A percentile compares a stretch with the other conserved stretches of the same genome.
phyloP scores from a whole-genome alignment of 495 filamentous ascomycete genomes.

The Daldinia caldariorum region DNA sequence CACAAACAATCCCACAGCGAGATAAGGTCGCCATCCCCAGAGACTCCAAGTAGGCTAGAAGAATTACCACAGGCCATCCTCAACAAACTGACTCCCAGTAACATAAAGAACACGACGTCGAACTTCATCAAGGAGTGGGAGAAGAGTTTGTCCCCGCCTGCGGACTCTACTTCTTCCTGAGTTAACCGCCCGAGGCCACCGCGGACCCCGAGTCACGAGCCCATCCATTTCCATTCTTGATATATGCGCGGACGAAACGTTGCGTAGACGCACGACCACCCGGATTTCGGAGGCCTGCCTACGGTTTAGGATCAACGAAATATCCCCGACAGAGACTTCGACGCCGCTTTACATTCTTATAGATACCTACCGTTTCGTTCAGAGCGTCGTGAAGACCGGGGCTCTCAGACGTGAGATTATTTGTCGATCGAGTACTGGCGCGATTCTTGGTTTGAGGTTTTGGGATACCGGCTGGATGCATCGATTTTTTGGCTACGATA shows the following conservation, averaged over 20 bases:
- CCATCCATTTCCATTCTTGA: constrained; percentile 4
- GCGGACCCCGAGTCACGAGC: constrained; percentile 1
- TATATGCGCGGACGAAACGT: constrained; percentile 1
- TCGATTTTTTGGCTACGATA: constrained; percentile 13
- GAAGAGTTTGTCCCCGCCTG: constrained; percentile 52
- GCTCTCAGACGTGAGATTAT: constrained; percentile 15
- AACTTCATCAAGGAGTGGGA: constrained; percentile 86
- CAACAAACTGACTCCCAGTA: constrained; percentile 70
- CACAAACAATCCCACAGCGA: constrained; percentile 49
- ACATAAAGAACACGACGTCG: constrained; percentile 73
- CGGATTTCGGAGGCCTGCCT: constrained; percentile 1
- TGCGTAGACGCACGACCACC: background rate
- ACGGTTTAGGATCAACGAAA: constrained; percentile 5
- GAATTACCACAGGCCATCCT: constrained; percentile 67
- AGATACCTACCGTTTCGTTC: constrained; percentile 9
- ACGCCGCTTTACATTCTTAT: constrained; percentile 11
- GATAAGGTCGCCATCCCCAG: constrained; percentile 46
- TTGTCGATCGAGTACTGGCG: constrained; percentile 11
- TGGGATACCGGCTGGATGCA: constrained; percentile 9
- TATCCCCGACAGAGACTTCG: constrained; percentile 6
- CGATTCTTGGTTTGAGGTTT: constrained; percentile 11
- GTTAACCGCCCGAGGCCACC: background rate
- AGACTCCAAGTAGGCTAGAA: constrained; percentile 57
- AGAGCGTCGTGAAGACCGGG: constrained; percentile 9
- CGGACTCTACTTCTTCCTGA: constrained; percentile 36